phyloP scores from a whole-genome alignment of 306 rosid species.

The Lotus japonicus region DNA sequence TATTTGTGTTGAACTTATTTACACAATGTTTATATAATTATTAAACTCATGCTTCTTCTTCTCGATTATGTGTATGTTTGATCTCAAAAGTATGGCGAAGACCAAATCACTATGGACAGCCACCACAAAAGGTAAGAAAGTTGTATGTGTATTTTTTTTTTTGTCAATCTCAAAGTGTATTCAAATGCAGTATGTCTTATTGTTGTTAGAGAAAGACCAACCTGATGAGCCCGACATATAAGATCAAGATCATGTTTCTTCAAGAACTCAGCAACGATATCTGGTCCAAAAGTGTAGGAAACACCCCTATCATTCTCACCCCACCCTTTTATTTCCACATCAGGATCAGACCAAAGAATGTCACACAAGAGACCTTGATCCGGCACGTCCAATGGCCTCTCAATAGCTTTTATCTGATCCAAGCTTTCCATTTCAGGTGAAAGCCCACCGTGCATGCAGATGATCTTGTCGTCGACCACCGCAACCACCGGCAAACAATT shows the following conservation, averaged over 20 bases:
- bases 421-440: slow-evolving; percentile 69
- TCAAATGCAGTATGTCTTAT: too few species aligned
- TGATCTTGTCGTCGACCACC: slow-evolving; percentile 69
- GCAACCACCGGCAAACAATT: slow-evolving; percentile 86
- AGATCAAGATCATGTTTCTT: slow-evolving; percentile 81
- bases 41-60: too few species aligned
- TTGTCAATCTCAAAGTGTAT: too few species aligned
- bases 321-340: slow-evolving; percentile 66
- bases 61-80: too few species aligned
- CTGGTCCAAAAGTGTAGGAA: slow-evolving; percentile 81
- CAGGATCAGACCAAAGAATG: slow-evolving; percentile 90
- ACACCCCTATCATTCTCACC: slow-evolving; percentile 93
- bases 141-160: too few species aligned
- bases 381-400: slow-evolving; percentile 83
- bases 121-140: too few species aligned
- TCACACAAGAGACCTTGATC: slow-evolving; percentile 89
- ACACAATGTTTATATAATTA: too few species aligned
- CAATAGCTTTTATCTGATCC: slow-evolving; percentile 53
- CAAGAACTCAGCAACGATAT: slow-evolving; percentile 69
- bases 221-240: slow-evolving; percentile 89
- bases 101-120: too few species aligned
- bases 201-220: not conserved
- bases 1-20: too few species aligned
- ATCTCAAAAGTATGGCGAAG: too few species aligned
- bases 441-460: slow-evolving; percentile 92